phyloP scores from a whole-genome alignment of 352 stramenopile species.

The Globisporangium viniferum region DNA sequence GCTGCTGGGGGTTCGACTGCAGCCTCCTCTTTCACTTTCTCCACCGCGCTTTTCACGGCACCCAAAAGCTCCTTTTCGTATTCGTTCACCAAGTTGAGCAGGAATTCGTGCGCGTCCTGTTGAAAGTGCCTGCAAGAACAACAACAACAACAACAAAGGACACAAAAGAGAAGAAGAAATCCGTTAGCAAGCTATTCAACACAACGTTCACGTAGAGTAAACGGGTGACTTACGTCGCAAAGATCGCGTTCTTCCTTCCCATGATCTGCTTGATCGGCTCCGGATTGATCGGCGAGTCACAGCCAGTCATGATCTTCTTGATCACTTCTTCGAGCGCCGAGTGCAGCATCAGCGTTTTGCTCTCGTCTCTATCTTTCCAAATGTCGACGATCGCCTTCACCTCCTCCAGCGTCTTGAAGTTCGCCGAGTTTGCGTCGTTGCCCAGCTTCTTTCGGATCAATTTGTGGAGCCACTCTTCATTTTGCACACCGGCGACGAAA shows the following conservation, averaged over 20 bases:
- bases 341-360: slow-evolving; percentile 55
- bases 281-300: slow-evolving; percentile 69
- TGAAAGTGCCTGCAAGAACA: slow-evolving; percentile 56
- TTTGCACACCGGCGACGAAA: slow-evolving; percentile 49
- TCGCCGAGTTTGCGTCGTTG: slow-evolving; percentile 11
- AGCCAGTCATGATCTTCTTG: slow-evolving; percentile 55
- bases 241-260: slow-evolving; percentile 72
- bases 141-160: neutral
- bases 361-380: slow-evolving; percentile 48
- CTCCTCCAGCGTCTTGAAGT: slow-evolving; percentile 38
- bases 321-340: slow-evolving; percentile 56
- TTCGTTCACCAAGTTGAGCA: slow-evolving; percentile 80
- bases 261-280: slow-evolving; percentile 78
- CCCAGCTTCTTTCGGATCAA: slow-evolving; percentile 55
- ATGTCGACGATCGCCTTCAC: slow-evolving; percentile 40
- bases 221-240: slow-evolving; percentile 65
- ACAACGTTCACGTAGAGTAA: neutral
- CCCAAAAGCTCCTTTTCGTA: slow-evolving; percentile 79
- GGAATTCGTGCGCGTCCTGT: slow-evolving; percentile 86
- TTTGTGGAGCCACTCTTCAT: slow-evolving; percentile 53
- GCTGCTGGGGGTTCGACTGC: slow-evolving; percentile 18
- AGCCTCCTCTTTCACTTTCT: slow-evolving; percentile 17
- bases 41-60: slow-evolving; percentile 30
- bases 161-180: neutral
- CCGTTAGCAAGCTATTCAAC: neutral